Evolutionary conservation across 2,329 filamentous ascomycete species (phyloP).

Genomic region (Dendryphion nanum): DNA sequence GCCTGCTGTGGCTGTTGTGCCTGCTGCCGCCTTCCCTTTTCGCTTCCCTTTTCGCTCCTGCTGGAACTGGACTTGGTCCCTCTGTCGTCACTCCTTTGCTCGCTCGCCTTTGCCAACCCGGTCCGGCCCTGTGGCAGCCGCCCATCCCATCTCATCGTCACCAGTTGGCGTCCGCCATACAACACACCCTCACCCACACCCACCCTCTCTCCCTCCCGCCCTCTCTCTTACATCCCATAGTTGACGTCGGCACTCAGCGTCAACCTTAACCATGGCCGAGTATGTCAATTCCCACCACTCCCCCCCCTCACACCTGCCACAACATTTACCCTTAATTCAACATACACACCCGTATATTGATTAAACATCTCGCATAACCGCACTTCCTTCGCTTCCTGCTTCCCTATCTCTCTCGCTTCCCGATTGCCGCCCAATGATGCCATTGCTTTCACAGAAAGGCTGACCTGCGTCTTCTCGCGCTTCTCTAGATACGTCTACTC

Average conservation of each 20-base stretch:
- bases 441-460: not conserved
- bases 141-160: not conserved
- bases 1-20: not conserved
- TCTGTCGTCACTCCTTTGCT: slow-evolving; percentile 38
- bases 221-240: no score
- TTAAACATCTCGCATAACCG: no score
- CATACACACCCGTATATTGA: no score
- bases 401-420: not conserved
- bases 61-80: slow-evolving; percentile 2
- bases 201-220: not conserved
- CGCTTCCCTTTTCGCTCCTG: not conserved
- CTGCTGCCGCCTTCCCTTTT: not conserved
- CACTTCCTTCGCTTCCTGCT: slow-evolving; percentile 1
- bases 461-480: not conserved
- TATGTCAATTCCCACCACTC: not conserved
- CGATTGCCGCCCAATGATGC: slow-evolving; percentile 2
- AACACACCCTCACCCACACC: not conserved
- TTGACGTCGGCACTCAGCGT: no score
- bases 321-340: no score
- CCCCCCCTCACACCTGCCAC: no score
- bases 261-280: not conserved
- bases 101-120: slow-evolving; percentile 5
- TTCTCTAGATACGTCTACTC: slow-evolving; percentile 31
- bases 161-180: no score
- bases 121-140: not conserved